Evolutionary conservation across 2,329 filamentous ascomycete genomes (phyloP), one percentile per base, ranked within the genome.

Genomic region (Exophiala dermatitidis): DNA sequence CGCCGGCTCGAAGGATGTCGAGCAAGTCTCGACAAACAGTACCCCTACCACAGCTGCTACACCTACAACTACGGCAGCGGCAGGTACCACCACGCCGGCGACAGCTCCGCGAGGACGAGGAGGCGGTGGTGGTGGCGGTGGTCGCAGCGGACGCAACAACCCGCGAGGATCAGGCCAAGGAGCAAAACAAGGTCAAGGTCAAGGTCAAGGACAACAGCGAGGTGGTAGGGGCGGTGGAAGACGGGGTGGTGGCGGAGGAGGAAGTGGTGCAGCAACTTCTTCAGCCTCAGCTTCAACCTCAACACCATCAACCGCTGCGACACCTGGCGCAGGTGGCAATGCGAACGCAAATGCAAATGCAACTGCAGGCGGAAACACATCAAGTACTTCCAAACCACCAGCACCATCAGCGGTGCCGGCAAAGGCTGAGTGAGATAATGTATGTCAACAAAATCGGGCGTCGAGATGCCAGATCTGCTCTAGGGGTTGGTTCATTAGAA

Each of bases 161-260:
- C 12, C 38, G 6, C 38, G 38, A 41, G 38, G 38, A 4, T 28
- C 38, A 28, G 19, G 38, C 4, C 38, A 28, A 9, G 38, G 38
- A 41, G 4, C 38, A 9, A 41, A 41, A 28, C 38, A 41, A 28
- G 38, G 38, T 4, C 36, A 8, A 38, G n/a, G n/a, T 1, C 19
- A 19, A 2, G 2, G 2, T 19, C 19, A 19, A 19, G 19, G 19
- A 1, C 19, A 19, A 2, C 38, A 41, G 26, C 50, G 52, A 10
- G 49, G 49, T 45, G 46, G 45, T 26, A 49, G 47, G 9, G 31
- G 42, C n/a, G 44, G 48, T 43, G 46, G 46, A 28, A 46, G 42
- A 10, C 42, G 42, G 0, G 60, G 60, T 9, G 55, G 62, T 38
- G 54, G 63, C 41, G 63, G 60, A 45, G 61, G 60, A 40, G 58